Conservation (phyloP, 805 yeast genomes). For the Debaryomyces maramus region DNA sequence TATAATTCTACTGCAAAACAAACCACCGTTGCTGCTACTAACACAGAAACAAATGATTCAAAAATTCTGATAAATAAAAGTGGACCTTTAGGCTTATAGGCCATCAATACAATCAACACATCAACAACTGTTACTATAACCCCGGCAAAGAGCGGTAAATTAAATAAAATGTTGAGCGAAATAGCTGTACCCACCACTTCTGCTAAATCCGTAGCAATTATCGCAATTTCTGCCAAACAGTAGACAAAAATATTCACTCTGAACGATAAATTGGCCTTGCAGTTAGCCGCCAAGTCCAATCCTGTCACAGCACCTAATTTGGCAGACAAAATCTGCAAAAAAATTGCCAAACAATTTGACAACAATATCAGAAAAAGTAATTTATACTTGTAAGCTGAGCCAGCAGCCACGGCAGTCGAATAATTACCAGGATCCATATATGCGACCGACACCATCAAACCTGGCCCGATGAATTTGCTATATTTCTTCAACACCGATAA, state of each 20-base stretch:
- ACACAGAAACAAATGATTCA: slow-evolving; percentile 68
- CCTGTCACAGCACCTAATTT: slow-evolving; percentile 91
- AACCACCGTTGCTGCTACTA: slow-evolving; percentile 71
- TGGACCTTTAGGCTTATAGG: slow-evolving; percentile 73
- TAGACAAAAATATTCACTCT: slow-evolving; percentile 67
- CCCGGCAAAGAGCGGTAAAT: slow-evolving; percentile 72
- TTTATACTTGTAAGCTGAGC: slow-evolving; percentile 74
- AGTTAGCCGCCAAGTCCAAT: slow-evolving; percentile 80
- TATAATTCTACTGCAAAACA: slow-evolving; percentile 73
- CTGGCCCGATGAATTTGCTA: slow-evolving; percentile 78
- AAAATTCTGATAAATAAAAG: slow-evolving; percentile 73
- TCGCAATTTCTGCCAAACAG: slow-evolving; percentile 77
- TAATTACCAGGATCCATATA: slow-evolving; percentile 95
- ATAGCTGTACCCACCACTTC: slow-evolving; percentile 95
- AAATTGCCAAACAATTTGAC: slow-evolving; percentile 82
- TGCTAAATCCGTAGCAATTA: slow-evolving; percentile 89
- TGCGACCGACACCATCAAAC: slow-evolving; percentile 83
- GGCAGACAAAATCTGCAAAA: slow-evolving; percentile 79
- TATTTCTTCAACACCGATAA: slow-evolving; percentile 48
- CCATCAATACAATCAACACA: slow-evolving; percentile 74
- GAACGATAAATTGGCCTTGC: slow-evolving; percentile 66
- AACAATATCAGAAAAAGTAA: slow-evolving; percentile 70
- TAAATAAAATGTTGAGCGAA: slow-evolving; percentile 72
- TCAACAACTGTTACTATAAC: slow-evolving; percentile 79
- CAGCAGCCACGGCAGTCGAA: slow-evolving; percentile 86